Conservation (phyloP, 2,329 filamentous ascomycete species). For the Colletotrichum cuscutae region DNA sequence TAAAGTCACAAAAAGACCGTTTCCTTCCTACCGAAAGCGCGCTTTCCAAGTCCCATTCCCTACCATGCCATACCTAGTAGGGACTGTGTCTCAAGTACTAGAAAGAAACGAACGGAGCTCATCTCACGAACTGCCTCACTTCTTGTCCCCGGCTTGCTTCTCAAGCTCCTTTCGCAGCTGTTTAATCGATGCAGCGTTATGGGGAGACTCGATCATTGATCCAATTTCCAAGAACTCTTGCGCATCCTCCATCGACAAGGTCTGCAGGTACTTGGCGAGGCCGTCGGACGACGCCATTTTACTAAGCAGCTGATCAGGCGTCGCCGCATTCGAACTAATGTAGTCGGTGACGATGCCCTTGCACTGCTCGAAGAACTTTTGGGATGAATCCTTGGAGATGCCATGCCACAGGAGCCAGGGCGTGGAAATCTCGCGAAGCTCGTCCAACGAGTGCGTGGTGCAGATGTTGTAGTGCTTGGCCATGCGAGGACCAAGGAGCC, state of each 20-base stretch:
- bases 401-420: conserved; percentile 8
- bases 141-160: not conserved
- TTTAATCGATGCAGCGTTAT: not conserved
- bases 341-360: not conserved
- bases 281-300: not conserved
- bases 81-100: not conserved
- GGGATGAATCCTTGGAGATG: not conserved
- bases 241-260: conserved; percentile 1
- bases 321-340: not conserved
- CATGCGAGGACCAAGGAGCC: not conserved
- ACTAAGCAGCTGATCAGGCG: not conserved
- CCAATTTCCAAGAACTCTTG: not conserved
- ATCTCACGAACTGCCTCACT: not conserved
- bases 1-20: no score
- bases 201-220: not conserved
- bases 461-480: conserved; percentile 20
- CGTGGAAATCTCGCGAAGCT: not conserved
- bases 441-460: not conserved
- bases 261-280: not conserved
- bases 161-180: not conserved
- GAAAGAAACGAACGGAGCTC: not conserved
- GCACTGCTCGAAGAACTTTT: conserved; percentile 3
- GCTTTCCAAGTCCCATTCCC: not conserved
- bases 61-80: not conserved
- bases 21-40: no score